phyloP scores from a whole-genome alignment of 192 early-diverging fungal species.

The Coemansia sp. region DNA sequence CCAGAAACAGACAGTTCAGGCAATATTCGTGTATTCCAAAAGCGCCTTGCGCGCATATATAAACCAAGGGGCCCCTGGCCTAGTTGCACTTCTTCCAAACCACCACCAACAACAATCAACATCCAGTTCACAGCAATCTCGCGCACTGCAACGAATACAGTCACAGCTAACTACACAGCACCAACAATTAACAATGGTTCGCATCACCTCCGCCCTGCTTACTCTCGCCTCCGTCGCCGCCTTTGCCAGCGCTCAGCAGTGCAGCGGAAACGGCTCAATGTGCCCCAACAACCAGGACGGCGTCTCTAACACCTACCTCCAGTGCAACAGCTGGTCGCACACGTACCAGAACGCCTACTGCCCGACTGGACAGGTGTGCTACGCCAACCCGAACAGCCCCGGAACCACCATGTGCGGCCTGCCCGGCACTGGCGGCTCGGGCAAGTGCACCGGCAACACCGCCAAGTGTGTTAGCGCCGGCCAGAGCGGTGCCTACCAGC shows the following conservation, averaged over 20 bases:
- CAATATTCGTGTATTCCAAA: too few relatives aligned
- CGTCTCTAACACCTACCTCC: conserved; percentile 47
- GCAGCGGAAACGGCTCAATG: conserved; percentile 39
- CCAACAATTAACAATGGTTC: conserved; percentile 18
- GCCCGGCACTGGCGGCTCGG: conserved; percentile 34
- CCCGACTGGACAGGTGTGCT: conserved; percentile 46
- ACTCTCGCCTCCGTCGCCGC: conserved; percentile 17
- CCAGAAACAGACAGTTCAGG: too few relatives aligned
- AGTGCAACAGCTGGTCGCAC: conserved; percentile 41
- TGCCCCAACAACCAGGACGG: conserved; percentile 47
- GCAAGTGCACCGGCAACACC: conserved; percentile 36
- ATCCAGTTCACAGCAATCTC: too few relatives aligned
- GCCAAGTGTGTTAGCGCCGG: conserved; percentile 39
- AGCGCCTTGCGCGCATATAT: too few relatives aligned
- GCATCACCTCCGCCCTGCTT: conserved; percentile 22
- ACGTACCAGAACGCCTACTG: conserved; percentile 31
- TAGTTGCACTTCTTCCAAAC: too few relatives aligned
- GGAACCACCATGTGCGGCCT: conserved; percentile 41
- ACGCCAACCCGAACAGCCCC: conserved; percentile 44
- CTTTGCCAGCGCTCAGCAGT: conserved; percentile 26
- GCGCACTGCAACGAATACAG: neutral
- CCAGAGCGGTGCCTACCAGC: conserved; percentile 22
- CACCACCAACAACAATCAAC: too few relatives aligned
- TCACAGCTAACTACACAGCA: neutral
- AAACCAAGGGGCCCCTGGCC: too few relatives aligned